Evolutionary conservation across 1,139 yeast genomes (phyloP), one percentile per base, ranked within the genome.

Genomic region (Magnusiomyces paraingens): DNA sequence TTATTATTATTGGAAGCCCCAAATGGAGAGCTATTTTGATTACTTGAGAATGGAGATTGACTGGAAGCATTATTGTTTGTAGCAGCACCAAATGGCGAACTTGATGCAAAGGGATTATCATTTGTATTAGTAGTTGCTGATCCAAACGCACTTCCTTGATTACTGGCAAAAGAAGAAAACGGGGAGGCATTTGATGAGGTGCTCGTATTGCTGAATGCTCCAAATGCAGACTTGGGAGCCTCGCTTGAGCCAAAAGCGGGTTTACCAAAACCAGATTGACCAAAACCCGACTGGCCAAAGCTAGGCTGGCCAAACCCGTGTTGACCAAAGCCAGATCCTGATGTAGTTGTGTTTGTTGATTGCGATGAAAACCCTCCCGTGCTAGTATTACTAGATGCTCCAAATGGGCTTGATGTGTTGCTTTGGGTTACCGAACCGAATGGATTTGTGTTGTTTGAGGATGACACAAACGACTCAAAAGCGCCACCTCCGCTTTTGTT

Each of bases 201-300:
- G 10, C 61, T 12, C 8, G 47, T 4, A 15, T 59, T 46, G 50
- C 54, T 56, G 10, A 59, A 55, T 1, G 63, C 42, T 14, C 61
- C 63, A 42, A 56, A 57, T 2, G 58, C 54, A 14, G 57, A 47
- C 44, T 50, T 50, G 8, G 57, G 52, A 15, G 61, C n/a, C 14
- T 51, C 39, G 21, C 55, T 20, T 8, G 64, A 49, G 26, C 66
- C 65, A 58, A 63, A 64, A 6, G 52, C 14, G 2, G 39, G 17
- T 5, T 62, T 29, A 10, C 65, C 66, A 54, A 62, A 62, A 0
- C 61, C 60, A 1, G 62, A 49, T 32, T 58, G 58, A 2, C 58
- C 62, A 57, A 61, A 63, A 11, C 55, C 55, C 20, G 58, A 52
- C 44, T 50, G 54, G 1, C 56, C 52, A 43, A 57, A 47, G n/a